A percentile compares a stretch with the other conserved stretches of the same genome.
These are phyloP conservation scores for Xylaria scruposa DNA, from an alignment of 495 filamentous ascomycete genomes.

Conservation along the genomic window DNA sequence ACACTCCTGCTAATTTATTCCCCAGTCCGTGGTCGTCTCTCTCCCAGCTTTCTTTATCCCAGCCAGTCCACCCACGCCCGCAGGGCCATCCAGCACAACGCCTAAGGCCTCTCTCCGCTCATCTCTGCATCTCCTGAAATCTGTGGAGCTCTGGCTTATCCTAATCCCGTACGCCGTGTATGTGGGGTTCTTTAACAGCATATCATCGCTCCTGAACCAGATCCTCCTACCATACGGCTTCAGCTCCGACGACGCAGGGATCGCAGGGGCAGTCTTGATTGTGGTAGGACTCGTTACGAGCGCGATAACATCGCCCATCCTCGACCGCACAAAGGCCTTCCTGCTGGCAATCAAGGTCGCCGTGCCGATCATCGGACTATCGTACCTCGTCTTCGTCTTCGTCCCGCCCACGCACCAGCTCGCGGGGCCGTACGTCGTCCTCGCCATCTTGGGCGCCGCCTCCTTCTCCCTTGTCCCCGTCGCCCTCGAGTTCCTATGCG, in stretches of 20 bases:
- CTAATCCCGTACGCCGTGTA: constrained; percentile 79
- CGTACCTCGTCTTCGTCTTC: constrained; percentile 81
- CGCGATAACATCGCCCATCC: constrained; percentile 77
- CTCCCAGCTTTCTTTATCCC: constrained; percentile 90
- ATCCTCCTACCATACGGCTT: constrained; percentile 85
- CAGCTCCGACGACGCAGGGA: constrained; percentile 81
- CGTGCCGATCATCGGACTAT: constrained; percentile 74
- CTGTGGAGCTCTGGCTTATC: constrained; percentile 76
- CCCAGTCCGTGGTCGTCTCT: constrained; percentile 69
- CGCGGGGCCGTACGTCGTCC: constrained; percentile 73
- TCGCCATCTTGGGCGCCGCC: constrained; percentile 76
- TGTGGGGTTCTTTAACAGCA: constrained; percentile 90
- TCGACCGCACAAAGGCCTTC: constrained; percentile 84
- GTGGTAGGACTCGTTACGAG: constrained; percentile 80
- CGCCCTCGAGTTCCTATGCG: constrained; percentile 83
- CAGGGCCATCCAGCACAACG: constrained; percentile 51
- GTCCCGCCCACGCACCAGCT: constrained; percentile 74
- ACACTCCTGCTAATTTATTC: constrained; percentile 10
- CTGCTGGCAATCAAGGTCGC: constrained; percentile 74
- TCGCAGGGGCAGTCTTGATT: constrained; percentile 90
- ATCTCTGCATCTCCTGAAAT: constrained; percentile 58
- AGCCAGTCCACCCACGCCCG: constrained; percentile 75
- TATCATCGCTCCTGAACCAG: constrained; percentile 89
- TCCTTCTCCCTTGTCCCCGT: constrained; percentile 84
- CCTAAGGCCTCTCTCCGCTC: constrained; percentile 58